Evolutionary conservation across 306 rosid genomes (phyloP).

Genomic region (Carpinus fangiana): DNA sequence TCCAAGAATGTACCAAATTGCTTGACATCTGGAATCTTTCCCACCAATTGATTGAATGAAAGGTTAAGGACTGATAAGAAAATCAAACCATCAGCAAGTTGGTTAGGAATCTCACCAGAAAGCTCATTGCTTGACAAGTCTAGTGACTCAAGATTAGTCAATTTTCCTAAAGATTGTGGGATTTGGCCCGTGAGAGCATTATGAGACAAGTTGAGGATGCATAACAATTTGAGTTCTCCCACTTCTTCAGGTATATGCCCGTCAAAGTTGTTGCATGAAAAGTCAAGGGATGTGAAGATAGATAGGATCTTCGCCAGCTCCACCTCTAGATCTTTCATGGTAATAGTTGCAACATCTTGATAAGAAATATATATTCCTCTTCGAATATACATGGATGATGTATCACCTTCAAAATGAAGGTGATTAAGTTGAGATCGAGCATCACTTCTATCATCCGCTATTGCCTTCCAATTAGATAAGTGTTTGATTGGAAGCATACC

Average conservation of each 20-base stretch:
- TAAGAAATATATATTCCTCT: constrained; percentile 19
- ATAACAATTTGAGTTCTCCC: too few relatives aligned
- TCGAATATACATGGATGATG: too few relatives aligned
- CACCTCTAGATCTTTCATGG: constrained; percentile 31
- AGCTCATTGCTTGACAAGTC: too few relatives aligned
- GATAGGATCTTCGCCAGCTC: constrained; percentile 36
- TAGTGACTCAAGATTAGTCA: too few relatives aligned
- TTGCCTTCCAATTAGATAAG: constrained; percentile 47
- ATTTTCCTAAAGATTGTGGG: too few relatives aligned
- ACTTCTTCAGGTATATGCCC: constrained; percentile 47
- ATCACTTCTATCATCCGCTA: constrained; percentile 28
- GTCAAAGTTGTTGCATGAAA: constrained; percentile 45
- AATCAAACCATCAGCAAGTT: too few relatives aligned
- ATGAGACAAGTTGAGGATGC: too few relatives aligned
- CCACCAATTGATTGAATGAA: neutral
- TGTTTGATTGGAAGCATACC: constrained; percentile 30
- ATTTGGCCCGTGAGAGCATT: too few relatives aligned
- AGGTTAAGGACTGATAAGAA: too few relatives aligned
- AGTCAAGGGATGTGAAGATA: constrained; percentile 25
- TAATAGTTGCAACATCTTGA: constrained; percentile 35
- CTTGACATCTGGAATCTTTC: constrained; percentile 34
- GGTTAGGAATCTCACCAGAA: constrained; percentile 2
- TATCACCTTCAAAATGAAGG: neutral
- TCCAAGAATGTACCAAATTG: constrained; percentile 38
- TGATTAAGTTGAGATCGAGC: neutral